Evolutionary conservation across 106 monocot genomes (phyloP), one percentile per base, ranked within the genome.

Genomic region (Iris macrosiphon): DNA sequence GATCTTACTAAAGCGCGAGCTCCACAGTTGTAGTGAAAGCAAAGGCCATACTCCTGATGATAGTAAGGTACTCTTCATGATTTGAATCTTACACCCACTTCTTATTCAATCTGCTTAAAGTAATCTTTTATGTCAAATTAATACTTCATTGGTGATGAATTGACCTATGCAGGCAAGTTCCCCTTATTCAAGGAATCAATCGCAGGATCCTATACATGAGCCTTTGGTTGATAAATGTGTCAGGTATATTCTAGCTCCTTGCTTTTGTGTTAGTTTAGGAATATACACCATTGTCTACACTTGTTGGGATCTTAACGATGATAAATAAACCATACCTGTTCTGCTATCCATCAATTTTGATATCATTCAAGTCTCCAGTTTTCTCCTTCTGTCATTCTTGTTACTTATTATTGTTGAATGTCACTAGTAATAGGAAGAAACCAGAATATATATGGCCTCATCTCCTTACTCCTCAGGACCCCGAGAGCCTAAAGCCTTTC

Each of bases 1-100:
- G 78, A 64, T 34, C 55, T 72, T 75, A 42, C 41, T 57, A 32
- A 67, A 58, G 24, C 44, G 67, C 49, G 71, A 74, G 8, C 57
- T 39, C 45, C 18, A 26, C 6, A 54, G 23, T 45, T 26, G 15
- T 52, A 44, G 31, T 69, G 60, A 61, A 64, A 65, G 31, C 33
- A 49, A 76, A 59, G 49, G 37, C 18, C 55, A 58, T 41, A 66
- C 11, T 61, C 33, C 69, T 63, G 55, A 53, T 61, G 45, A 33
- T 39, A 43, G 67, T 28, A 75, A 75, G 77, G 72, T 86, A 43
- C 35, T 15, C 6, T 38, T 64, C 8, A 46, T 50, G 20, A 3
- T 12, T 61, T 29, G 11, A 12, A 39, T 10, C 20, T 60, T 13
- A 7, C 41, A 31, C 34, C 20, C 10, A 44, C 15, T 29, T 33